Percentiles rank a stretch among this genome's conserved stretches.
Conservation (phyloP, 306 rosid species). For the Datisca glomerata region DNA sequence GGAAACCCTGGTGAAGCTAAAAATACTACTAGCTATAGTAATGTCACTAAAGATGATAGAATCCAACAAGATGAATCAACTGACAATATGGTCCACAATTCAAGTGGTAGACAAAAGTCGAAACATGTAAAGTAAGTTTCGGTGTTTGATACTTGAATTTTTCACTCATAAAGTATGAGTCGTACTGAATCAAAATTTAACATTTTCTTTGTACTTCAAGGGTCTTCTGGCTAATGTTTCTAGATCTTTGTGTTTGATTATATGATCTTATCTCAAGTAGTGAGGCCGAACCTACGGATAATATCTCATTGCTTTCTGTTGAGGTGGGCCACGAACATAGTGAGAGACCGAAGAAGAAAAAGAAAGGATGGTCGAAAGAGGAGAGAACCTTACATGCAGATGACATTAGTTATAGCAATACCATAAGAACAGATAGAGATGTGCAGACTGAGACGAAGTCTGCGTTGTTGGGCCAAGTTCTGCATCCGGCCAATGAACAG, state of each 20-base stretch:
- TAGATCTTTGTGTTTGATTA: not conserved
- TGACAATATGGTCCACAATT: not conserved
- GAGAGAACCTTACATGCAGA: slow-evolving; percentile 12
- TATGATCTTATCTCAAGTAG: slow-evolving; percentile 11
- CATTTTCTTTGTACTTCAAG: not conserved
- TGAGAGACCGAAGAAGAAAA: slow-evolving; percentile 19
- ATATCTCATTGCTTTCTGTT: slow-evolving; percentile 8
- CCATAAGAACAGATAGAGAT: slow-evolving; percentile 16
- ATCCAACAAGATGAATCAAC: not conserved
- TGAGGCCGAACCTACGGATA: slow-evolving; percentile 13
- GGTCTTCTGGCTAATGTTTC: slow-evolving; percentile 1
- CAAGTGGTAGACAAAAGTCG: not conserved
- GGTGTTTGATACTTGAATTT: not conserved
- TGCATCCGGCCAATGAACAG: slow-evolving; percentile 25
- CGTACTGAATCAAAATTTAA: not conserved
- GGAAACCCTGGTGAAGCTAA: not conserved
- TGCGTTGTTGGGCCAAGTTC: slow-evolving; percentile 8
- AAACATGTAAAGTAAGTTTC: too few relatives aligned
- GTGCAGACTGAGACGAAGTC: slow-evolving; percentile 16
- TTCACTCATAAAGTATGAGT: not conserved
- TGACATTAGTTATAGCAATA: slow-evolving; percentile 4
- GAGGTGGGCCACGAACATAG: slow-evolving; percentile 10
- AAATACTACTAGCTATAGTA: slow-evolving; percentile 1
- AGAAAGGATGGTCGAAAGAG: slow-evolving; percentile 14
- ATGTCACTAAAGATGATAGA: slow-evolving; percentile 4